Percentiles rank a stretch among this genome's conserved stretches.
phyloP scores from a whole-genome alignment of 306 rosid species.

The Oemleria cerasiformis region DNA sequence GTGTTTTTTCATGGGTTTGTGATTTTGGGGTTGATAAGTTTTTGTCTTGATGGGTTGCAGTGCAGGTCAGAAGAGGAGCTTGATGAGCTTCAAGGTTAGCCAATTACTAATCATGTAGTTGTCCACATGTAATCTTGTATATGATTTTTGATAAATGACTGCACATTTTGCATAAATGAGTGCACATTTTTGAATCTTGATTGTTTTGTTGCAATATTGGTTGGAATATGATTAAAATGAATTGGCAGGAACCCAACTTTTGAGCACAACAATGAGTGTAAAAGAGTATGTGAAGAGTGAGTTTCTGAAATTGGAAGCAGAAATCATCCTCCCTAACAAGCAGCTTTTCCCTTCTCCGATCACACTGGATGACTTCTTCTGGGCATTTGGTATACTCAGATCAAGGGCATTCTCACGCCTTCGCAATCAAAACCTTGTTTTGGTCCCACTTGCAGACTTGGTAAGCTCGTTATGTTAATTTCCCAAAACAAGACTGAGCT shows the following conservation, averaged over 20 bases:
- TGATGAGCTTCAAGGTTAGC: conserved; percentile 76
- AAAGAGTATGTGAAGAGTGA: conserved; percentile 80
- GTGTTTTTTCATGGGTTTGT: conserved; percentile 2
- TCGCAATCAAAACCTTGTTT: conserved; percentile 74
- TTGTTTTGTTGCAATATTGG: conserved; percentile 5
- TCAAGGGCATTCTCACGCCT: conserved; percentile 94
- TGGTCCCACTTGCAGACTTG: conserved; percentile 83
- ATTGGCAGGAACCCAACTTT: conserved; percentile 82
- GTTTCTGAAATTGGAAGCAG: conserved; percentile 66
- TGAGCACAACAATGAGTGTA: conserved; percentile 74
- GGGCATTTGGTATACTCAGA: conserved; percentile 97
- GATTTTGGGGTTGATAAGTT: conserved; percentile 49
- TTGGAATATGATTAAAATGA: conserved; percentile 23
- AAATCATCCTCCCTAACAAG: conserved; percentile 69
- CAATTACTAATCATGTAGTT: background rate
- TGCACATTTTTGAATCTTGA: background rate
- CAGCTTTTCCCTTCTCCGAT: conserved; percentile 71
- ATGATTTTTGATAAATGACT: background rate
- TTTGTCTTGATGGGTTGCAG: conserved; percentile 63
- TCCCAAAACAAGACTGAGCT: conserved; percentile 1
- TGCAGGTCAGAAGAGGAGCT: conserved; percentile 99
- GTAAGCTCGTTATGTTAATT: conserved; percentile 37
- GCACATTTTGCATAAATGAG: background rate
- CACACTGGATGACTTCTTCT: conserved; percentile 85
- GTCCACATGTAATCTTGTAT: background rate